A percentile compares a stretch with the other conserved stretches of the same genome.
Conservation (phyloP, 2,329 filamentous ascomycete genomes). For the Zymoseptoria brevis region DNA sequence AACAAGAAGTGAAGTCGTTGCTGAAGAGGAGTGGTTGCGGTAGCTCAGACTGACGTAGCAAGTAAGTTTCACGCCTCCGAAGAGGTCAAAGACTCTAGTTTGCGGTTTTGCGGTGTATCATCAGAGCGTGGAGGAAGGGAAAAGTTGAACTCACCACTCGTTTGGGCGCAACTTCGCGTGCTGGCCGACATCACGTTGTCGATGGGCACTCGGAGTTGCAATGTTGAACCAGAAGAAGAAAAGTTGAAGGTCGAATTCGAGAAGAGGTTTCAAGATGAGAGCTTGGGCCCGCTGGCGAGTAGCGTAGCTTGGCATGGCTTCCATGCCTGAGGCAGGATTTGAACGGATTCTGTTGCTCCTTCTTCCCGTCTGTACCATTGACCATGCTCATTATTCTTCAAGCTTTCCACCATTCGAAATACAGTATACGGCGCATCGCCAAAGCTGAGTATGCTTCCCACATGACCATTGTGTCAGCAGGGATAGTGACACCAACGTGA, state of each 20-base stretch:
- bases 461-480: too few species aligned
- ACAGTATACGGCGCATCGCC: too few species aligned
- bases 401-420: too few species aligned
- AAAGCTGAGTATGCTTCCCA: too few species aligned
- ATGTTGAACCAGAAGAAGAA: not conserved
- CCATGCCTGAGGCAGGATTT: not conserved
- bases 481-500: too few species aligned
- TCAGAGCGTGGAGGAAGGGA: not conserved
- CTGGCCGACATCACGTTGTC: not conserved
- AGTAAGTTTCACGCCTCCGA: conserved; percentile 22
- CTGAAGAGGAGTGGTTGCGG: not conserved
- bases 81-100: conserved; percentile 25
- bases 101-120: conserved; percentile 23
- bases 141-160: not conserved
- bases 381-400: too few species aligned
- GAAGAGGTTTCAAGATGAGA: not conserved
- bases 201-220: not conserved
- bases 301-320: not conserved
- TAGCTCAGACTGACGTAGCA: conserved; percentile 23
- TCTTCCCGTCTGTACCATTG: too few species aligned
- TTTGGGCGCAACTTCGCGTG: not conserved
- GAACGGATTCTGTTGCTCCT: too few species aligned
- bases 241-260: not conserved
- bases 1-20: not conserved
- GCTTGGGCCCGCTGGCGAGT: not conserved